Percentiles rank a stretch among this genome's conserved stretches.
These are phyloP conservation scores for Athelia psychrophila DNA, from an alignment of 1,284 basidiomycete species.

Conservation along the genomic window DNA sequence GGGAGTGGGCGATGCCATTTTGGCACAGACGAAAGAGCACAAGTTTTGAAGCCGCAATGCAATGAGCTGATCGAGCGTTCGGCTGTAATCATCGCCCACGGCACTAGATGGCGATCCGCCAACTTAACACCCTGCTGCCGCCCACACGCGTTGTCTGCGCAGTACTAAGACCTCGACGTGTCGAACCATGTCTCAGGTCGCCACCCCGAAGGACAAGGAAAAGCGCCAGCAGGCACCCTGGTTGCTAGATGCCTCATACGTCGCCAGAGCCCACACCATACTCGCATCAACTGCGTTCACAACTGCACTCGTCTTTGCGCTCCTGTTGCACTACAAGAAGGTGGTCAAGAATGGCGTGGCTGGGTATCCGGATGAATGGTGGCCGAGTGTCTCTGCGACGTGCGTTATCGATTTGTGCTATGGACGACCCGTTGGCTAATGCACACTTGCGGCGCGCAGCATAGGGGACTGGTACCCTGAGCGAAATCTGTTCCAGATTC, in stretches of 20 bases:
- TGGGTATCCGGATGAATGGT: conserved; percentile 89
- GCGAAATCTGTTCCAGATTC: conserved; percentile 85
- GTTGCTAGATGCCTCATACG: conserved; percentile 42
- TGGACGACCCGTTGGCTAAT: background rate
- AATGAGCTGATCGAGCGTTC: too few species aligned
- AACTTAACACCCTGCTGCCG: too few species aligned
- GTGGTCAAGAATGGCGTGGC: conserved; percentile 89
- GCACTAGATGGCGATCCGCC: too few species aligned
- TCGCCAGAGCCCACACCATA: conserved; percentile 69
- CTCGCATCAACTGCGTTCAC: conserved; percentile 73
- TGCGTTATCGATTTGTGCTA: conserved; percentile 37
- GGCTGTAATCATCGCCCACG: too few species aligned
- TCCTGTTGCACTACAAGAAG: conserved; percentile 76
- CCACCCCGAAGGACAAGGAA: too few species aligned
- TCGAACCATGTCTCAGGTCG: too few species aligned
- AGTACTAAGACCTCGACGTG: too few species aligned
- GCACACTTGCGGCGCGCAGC: conserved; percentile 40
- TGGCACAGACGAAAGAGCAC: background rate
- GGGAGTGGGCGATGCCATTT: background rate
- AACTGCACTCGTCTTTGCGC: conserved; percentile 67
- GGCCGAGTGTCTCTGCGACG: conserved; percentile 92
- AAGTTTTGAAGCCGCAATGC: too few species aligned
- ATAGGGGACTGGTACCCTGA: conserved; percentile 94
- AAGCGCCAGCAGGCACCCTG: background rate
- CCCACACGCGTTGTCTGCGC: background rate